These are phyloP conservation scores for Cordia subcordata DNA, from an alignment of 257 asterid genomes.

Conservation along the genomic window DNA sequence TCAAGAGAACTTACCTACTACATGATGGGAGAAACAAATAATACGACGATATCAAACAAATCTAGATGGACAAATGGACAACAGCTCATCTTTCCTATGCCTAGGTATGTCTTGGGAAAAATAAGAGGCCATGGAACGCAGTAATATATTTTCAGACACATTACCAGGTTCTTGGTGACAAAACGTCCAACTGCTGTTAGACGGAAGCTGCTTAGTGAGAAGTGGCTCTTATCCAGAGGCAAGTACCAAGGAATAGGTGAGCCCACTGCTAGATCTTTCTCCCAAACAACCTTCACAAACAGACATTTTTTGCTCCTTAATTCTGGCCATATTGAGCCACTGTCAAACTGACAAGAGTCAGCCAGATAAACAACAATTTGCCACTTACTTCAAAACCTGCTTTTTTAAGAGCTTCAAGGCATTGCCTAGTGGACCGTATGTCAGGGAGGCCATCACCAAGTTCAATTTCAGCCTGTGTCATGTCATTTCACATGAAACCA, in stretches of 20 bases:
- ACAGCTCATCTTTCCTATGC: too few relatives aligned
- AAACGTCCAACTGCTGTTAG: constrained; percentile 79
- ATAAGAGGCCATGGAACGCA: neutral
- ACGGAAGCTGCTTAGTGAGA: constrained; percentile 88
- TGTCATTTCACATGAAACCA: constrained; percentile 9
- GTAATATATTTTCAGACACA: neutral
- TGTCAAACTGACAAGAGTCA: neutral
- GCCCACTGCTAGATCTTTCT: constrained; percentile 82
- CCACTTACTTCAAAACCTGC: constrained; percentile 92
- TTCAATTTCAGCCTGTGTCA: constrained; percentile 80
- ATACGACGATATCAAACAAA: too few relatives aligned
- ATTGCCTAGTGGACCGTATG: constrained; percentile 56
- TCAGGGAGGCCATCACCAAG: constrained; percentile 94
- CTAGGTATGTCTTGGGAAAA: neutral
- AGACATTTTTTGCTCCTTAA: neutral
- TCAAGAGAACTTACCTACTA: neutral
- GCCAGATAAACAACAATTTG: constrained; percentile 1
- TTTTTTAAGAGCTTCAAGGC: constrained; percentile 71
- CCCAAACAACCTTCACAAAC: constrained; percentile 65
- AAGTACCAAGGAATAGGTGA: constrained; percentile 93
- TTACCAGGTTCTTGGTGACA: constrained; percentile 75
- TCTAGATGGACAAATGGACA: too few relatives aligned
- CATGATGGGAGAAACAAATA: too few relatives aligned
- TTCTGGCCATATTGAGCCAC: neutral
- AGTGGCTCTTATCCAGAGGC: constrained; percentile 79